Percentiles rank a stretch among this genome's conserved stretches.
Conservation (phyloP, 495 filamentous ascomycete genomes). For the Lepraria neglecta region DNA sequence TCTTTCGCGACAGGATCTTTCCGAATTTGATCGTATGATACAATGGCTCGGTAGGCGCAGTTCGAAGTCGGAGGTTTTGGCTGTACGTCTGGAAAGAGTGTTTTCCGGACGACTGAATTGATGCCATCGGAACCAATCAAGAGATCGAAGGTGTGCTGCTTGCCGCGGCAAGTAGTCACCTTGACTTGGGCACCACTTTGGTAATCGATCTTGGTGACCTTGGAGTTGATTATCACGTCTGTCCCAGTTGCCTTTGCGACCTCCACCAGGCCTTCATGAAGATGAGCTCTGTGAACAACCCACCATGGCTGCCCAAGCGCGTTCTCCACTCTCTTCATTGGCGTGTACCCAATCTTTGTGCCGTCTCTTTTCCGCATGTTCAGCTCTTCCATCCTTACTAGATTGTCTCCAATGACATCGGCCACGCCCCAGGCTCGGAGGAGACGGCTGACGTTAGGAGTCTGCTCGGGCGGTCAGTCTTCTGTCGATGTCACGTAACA, state of each 20-base stretch:
- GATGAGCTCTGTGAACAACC: constrained; percentile 37
- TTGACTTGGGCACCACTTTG: constrained; percentile 26
- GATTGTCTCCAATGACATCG: constrained; percentile 35
- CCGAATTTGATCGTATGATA: constrained; percentile 36
- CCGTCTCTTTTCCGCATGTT: constrained; percentile 39
- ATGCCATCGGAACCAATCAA: constrained; percentile 41
- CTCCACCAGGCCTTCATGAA: constrained; percentile 36
- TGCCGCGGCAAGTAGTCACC: constrained; percentile 34
- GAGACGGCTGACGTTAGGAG: constrained; percentile 20
- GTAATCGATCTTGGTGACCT: constrained; percentile 31
- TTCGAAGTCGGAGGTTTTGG: constrained; percentile 38
- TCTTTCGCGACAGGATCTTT: constrained; percentile 36
- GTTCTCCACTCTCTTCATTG: constrained; percentile 26
- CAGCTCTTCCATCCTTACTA: constrained; percentile 37
- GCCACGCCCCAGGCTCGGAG: constrained; percentile 32
- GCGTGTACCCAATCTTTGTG: constrained; percentile 34
- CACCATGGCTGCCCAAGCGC: constrained; percentile 31
- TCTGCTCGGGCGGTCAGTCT: constrained; percentile 13
- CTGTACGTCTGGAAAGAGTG: constrained; percentile 34
- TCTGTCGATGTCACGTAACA: background rate
- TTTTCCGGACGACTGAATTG: constrained; percentile 34
- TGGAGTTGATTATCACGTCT: constrained; percentile 34
- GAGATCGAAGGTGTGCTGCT: constrained; percentile 35
- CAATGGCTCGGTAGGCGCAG: constrained; percentile 38
- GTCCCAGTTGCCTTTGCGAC: constrained; percentile 33